Base-by-base conservation (phyloP, 139 green algal genomes). In the Prasinococcaceae sp. region DNA sequence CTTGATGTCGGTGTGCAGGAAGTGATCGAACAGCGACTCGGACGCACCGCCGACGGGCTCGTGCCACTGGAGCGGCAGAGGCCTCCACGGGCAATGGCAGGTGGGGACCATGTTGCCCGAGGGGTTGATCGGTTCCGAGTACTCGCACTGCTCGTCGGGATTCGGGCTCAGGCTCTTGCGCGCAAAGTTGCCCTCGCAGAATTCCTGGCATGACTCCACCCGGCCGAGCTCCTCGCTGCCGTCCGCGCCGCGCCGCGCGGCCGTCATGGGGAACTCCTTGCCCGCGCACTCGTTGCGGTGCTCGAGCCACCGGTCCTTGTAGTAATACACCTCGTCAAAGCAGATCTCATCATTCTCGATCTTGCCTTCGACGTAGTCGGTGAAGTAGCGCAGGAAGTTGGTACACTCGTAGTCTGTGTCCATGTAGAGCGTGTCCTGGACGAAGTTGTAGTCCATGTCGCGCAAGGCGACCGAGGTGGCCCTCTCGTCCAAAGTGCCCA, bases 11-110 rank as follows among this genome's bases (percentile, higher is more conserved):
- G 36, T 28, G 9, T 59, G 6, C 26, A 59, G 35, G 26, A 59
- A 59, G 2, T 28, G 20, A 14, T 59, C 17, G 17, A 59, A 14
- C 12, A 41, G 12, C n/a, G n/a, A n/a, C n/a, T n/a, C n/a, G n/a
- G n/a, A n/a, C n/a, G n/a, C n/a, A n/a, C n/a, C n/a, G n/a, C n/a
- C n/a, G n/a, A n/a, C n/a, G n/a, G n/a, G n/a, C n/a, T n/a, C n/a
- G n/a, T n/a, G n/a, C n/a, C n/a, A n/a, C n/a, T n/a, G n/a, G n/a
- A n/a, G n/a, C n/a, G n/a, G 41, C 37, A 59, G 9, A 17, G 16
- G 9, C 17, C 37, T 25, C 29, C 32, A 45, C 22, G 51, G 51
- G 23, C 51, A 59, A 27, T 50, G 6, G 41, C 51, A 50, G 28
- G 30, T 42, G n/a, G n/a, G n/a, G n/a, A n/a, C n/a, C n/a, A n/a